Conservation (phyloP, 306 rosid genomes). For the Elaeagnus macrophylla region DNA sequence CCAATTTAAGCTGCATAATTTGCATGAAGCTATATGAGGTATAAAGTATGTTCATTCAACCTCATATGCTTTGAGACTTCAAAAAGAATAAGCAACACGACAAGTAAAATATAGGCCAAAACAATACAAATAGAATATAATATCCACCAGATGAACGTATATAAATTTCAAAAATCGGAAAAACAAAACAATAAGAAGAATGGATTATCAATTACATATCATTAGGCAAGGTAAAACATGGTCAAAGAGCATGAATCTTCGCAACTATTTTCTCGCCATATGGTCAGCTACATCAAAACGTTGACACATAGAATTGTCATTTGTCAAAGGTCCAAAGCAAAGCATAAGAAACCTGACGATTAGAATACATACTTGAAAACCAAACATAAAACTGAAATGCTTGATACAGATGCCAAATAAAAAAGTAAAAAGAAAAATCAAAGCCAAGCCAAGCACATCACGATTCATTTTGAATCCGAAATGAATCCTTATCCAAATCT, state of each 20-base stretch:
- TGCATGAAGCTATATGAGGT: background rate
- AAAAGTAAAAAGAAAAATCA: background rate
- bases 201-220: background rate
- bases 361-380: background rate
- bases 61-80: background rate
- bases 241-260: background rate
- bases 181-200: too few species aligned
- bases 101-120: background rate
- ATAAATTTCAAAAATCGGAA: too few species aligned
- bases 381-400: background rate
- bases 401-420: background rate
- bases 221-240: background rate
- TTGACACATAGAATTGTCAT: too few species aligned
- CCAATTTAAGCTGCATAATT: background rate
- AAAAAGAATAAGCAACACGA: background rate
- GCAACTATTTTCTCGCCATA: background rate
- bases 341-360: too few species aligned
- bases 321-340: too few species aligned
- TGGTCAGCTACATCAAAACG: too few species aligned
- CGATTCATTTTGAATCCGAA: background rate
- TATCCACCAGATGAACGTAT: too few species aligned
- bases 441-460: background rate
- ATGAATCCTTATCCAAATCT: background rate
- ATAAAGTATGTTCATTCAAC: background rate
- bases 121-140: too few species aligned